Evolutionary conservation across 1,284 basidiomycete genomes (phyloP).

Genomic region (Puccinia polysora): DNA sequence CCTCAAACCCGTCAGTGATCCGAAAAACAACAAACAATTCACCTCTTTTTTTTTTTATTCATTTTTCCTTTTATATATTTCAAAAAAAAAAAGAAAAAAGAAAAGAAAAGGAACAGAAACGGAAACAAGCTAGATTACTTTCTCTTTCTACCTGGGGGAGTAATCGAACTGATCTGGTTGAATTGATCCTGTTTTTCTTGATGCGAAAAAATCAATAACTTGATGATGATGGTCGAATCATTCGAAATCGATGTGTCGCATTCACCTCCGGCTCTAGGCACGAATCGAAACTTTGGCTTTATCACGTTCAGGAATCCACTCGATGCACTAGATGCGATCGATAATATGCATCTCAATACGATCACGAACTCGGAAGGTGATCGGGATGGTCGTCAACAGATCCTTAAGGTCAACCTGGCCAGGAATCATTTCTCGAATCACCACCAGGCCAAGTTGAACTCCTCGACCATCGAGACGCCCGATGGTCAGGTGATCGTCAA

Average conservation of each 20-base stretch:
- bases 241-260: too few species aligned
- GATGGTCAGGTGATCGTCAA: too few species aligned
- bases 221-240: too few species aligned
- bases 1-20: conserved; percentile 47
- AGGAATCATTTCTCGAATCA: conserved; percentile 14
- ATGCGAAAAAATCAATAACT: background rate
- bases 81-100: background rate
- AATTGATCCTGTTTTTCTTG: background rate
- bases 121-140: too few species aligned
- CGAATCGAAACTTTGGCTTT: conserved; percentile 50
- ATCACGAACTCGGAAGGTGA: conserved; percentile 35
- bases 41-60: too few species aligned
- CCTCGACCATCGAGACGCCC: too few species aligned
- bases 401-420: conserved; percentile 41
- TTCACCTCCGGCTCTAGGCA: background rate
- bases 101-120: too few species aligned
- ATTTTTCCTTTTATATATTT: background rate
- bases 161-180: too few species aligned
- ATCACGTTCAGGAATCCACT: conserved; percentile 47
- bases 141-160: too few species aligned
- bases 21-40: too few species aligned
- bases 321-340: conserved; percentile 50
- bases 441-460: too few species aligned
- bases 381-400: background rate
- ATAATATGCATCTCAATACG: conserved; percentile 52